Evolutionary conservation across 106 monocot genomes (phyloP).

Genomic region (Dendrobium officinale): DNA sequence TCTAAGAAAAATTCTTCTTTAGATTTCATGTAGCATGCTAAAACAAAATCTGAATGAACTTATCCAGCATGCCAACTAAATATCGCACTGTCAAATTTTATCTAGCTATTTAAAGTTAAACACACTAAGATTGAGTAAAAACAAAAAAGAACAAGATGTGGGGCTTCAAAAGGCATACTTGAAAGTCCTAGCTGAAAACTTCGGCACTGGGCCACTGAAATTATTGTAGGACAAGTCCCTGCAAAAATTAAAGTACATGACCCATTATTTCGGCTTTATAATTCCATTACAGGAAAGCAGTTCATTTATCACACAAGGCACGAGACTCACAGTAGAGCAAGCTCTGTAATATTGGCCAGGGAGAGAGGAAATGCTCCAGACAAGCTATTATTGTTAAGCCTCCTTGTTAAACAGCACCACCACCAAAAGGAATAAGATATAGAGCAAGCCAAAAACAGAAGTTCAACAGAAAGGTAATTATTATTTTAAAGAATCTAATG

Average conservation of each 20-base stretch:
- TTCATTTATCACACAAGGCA: neutral
- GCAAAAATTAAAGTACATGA: constrained; percentile 8
- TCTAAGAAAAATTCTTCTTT: too few species aligned
- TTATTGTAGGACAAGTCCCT: constrained; percentile 67
- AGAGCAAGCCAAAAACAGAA: neutral
- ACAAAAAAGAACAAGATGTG: neutral
- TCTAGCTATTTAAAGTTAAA: neutral
- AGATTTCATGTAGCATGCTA: too few species aligned
- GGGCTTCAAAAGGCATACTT: constrained; percentile 21
- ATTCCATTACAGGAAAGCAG: neutral
- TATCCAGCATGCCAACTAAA: neutral
- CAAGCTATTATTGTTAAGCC: constrained; percentile 64
- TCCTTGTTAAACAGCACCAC: constrained; percentile 20
- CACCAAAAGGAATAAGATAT: neutral
- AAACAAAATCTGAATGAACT: too few species aligned
- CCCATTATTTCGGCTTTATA: neutral
- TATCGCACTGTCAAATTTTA: neutral
- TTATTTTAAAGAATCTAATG: neutral
- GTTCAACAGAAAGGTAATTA: neutral
- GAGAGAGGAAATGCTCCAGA: constrained; percentile 44
- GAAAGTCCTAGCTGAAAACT: constrained; percentile 45
- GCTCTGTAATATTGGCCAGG: constrained; percentile 28
- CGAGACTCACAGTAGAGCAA: constrained; percentile 42
- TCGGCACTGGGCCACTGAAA: constrained; percentile 49
- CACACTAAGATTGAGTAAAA: neutral